Evolutionary conservation across 2,329 filamentous ascomycete genomes (phyloP), one percentile per base, ranked within the genome.

Genomic region (Fulvia fulva): DNA sequence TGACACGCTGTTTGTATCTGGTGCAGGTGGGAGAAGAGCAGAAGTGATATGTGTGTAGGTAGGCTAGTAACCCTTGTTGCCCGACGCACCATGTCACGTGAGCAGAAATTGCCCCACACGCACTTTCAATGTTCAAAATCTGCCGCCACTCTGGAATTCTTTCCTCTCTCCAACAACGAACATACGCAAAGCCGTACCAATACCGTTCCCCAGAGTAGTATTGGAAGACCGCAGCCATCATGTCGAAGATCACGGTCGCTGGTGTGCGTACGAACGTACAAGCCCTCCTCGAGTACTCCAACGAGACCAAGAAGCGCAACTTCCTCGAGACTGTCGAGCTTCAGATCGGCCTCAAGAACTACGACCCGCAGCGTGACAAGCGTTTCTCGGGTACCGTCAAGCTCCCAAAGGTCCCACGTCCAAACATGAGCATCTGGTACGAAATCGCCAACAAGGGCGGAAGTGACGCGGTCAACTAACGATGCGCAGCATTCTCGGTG

Each of bases 301-400:
- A 70, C 63, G 70, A 74, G 61, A 68, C 71, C 66, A 74, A 74
- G 72, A 74, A 74, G 71, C 70, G 72, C 67, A 74, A 75, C 72
- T 75, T 74, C 68, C 70, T 75, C 67, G 72, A 75, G 69, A 75
- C 73, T 76, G 90, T 96, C 78, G 88, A 91, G 80, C 88, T 80
- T 67, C 77, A 80, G 71, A 94, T 95, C 84, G 90, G 90, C 79
- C 87, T 96, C 78, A 95, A 96, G 89, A 96, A 96, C 88, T 96
- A 96, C 63, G 72, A 99, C 79, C 93, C 94, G 76, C 85, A 97
- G 88, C 93, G 94, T 91, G 94, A 99, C 85, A 99, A 99, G 93
- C 93, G 93, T 96, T 99, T 99, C 93, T 96, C 90, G 59, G 94
- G 94, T 81, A 97, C 94, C 80, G 90, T 99, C 85, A 91, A 89